Evolutionary conservation across 2,329 filamentous ascomycete genomes (phyloP).

Genomic region (Leptodontidium sp.): DNA sequence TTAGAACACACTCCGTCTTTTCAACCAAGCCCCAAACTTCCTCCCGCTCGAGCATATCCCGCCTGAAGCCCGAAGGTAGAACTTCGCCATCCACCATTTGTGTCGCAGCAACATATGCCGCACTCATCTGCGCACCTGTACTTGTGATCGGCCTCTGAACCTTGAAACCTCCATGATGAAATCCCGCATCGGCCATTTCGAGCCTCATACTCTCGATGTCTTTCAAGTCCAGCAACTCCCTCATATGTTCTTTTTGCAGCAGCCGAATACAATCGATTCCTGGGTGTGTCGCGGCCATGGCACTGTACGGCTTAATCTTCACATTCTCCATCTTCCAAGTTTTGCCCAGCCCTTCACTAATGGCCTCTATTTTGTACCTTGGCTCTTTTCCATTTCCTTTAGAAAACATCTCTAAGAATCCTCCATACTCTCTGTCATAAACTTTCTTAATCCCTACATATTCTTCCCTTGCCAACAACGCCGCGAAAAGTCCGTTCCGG

Average conservation of each 20-base stretch:
- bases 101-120: too few relatives aligned
- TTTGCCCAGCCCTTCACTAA: slow-evolving; percentile 47
- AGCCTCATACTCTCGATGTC: too few relatives aligned
- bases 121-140: too few relatives aligned
- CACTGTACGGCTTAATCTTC: slow-evolving; percentile 50
- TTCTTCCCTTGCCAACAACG: slow-evolving; percentile 49
- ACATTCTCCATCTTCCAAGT: slow-evolving; percentile 49
- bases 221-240: too few relatives aligned
- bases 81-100: too few relatives aligned
- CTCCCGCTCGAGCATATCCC: too few relatives aligned
- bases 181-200: too few relatives aligned
- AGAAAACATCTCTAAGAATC: slow-evolving; percentile 52
- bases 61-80: too few relatives aligned
- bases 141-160: too few relatives aligned
- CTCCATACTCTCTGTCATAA: slow-evolving; percentile 52
- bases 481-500: slow-evolving; percentile 53
- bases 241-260: slow-evolving; percentile 41
- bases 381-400: slow-evolving; percentile 44
- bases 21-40: too few relatives aligned
- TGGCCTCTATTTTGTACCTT: slow-evolving; percentile 41
- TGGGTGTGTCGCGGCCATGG: slow-evolving; percentile 49
- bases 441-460: slow-evolving; percentile 54
- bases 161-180: too few relatives aligned
- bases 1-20: too few relatives aligned
- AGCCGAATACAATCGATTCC: slow-evolving; percentile 48